A percentile compares a stretch with the other conserved stretches of the same genome.
Evolutionary conservation across 2,329 filamentous ascomycete genomes (phyloP).

Genomic region (Magnaporthales sp.): DNA sequence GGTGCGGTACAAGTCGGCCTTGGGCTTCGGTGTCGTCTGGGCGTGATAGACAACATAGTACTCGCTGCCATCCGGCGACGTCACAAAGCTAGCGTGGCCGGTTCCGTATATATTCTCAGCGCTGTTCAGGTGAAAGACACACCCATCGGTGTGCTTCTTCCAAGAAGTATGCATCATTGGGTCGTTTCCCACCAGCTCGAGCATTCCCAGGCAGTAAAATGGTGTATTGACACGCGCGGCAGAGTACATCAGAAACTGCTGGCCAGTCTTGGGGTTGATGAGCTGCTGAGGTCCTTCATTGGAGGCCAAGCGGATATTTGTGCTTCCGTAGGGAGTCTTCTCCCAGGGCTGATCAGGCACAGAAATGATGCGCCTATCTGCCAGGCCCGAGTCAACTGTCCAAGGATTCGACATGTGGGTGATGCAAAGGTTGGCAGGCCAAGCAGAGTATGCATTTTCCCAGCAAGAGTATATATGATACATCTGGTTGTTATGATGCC

Average conservation of each 20-base stretch:
- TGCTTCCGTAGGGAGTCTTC: conserved; percentile 23
- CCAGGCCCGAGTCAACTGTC: conserved; percentile 22
- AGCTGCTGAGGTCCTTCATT: conserved; percentile 27
- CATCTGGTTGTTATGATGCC: conserved; percentile 18
- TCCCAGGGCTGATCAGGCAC: conserved; percentile 25
- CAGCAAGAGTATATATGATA: conserved; percentile 28
- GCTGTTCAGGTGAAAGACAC: conserved; percentile 26
- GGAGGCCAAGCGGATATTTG: conserved; percentile 22
- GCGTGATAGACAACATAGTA: conserved; percentile 26
- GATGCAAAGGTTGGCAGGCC: conserved; percentile 27
- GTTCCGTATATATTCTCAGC: conserved; percentile 21
- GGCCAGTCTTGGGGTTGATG: conserved; percentile 24
- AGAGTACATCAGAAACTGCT: conserved; percentile 26
- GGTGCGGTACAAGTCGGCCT: conserved; percentile 21
- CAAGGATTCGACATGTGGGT: conserved; percentile 24
- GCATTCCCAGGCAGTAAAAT: conserved; percentile 26
- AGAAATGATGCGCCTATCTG: conserved; percentile 23
- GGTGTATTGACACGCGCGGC: conserved; percentile 27
- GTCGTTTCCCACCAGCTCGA: conserved; percentile 25
- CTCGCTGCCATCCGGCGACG: conserved; percentile 22
- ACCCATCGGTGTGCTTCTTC: conserved; percentile 23
- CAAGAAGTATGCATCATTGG: conserved; percentile 26
- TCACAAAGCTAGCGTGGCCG: conserved; percentile 25
- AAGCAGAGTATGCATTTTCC: conserved; percentile 23
- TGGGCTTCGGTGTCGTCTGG: conserved; percentile 21